Evolutionary conservation across 1,284 basidiomycete species (phyloP).

Genomic region (Irpex sp.): DNA sequence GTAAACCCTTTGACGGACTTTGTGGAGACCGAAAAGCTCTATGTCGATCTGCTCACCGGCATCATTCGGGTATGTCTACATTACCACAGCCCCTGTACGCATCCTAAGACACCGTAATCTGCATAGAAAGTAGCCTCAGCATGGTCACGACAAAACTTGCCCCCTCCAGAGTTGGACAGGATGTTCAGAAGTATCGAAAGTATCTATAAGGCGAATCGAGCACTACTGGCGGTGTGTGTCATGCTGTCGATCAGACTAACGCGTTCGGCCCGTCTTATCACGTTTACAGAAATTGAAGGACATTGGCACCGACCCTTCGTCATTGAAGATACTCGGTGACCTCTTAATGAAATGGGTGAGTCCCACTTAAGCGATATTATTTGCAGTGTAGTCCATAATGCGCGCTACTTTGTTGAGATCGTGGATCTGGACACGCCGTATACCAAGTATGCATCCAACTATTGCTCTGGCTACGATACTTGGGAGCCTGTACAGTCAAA

Average conservation of each 20-base stretch:
- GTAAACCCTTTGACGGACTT: conserved; percentile 88
- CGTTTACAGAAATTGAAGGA: conserved; percentile 81
- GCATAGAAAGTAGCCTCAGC: conserved; percentile 90
- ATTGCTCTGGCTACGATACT: conserved; percentile 74
- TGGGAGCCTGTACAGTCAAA: conserved; percentile 83
- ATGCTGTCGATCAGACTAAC: not conserved
- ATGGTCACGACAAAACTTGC: conserved; percentile 94
- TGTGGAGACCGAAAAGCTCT: conserved; percentile 89
- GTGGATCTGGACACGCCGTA: conserved; percentile 89
- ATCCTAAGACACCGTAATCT: not conserved
- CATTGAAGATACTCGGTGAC: conserved; percentile 94
- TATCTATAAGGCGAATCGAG: conserved; percentile 89
- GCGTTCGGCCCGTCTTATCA: conserved; percentile 13
- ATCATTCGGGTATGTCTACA: conserved; percentile 78
- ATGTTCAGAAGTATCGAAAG: conserved; percentile 95
- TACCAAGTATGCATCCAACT: conserved; percentile 75
- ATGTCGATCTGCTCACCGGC: conserved; percentile 88
- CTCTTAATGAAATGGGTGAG: conserved; percentile 95
- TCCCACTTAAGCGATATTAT: conserved; percentile 7
- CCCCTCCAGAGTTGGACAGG: conserved; percentile 85
- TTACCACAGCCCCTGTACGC: not conserved
- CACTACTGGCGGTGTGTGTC: conserved; percentile 65
- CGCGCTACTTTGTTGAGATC: conserved; percentile 50
- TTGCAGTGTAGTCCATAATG: not conserved
- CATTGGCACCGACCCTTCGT: conserved; percentile 89